These are phyloP conservation scores for Curvularia lunata DNA, from an alignment of 2,329 filamentous ascomycete genomes.

Conservation along the genomic window DNA sequence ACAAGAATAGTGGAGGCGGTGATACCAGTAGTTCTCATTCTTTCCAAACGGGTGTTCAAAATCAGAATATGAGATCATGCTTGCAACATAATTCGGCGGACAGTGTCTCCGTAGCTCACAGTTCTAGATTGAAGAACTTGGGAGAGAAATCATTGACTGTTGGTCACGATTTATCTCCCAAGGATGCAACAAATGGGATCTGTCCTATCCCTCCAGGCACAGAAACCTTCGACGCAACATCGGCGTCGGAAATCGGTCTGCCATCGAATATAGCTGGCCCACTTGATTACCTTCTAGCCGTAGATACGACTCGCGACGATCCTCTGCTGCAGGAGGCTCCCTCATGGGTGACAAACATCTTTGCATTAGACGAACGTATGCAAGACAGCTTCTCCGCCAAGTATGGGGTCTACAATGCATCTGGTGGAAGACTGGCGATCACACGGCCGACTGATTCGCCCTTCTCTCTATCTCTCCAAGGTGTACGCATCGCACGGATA, in stretches of 20 bases:
- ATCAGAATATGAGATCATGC: background rate
- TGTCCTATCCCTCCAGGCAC: background rate
- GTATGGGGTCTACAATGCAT: background rate
- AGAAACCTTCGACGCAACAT: background rate
- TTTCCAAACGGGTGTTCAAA: background rate
- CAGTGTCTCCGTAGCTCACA: background rate
- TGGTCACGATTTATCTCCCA: background rate
- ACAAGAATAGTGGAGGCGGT: background rate
- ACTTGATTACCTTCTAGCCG: background rate
- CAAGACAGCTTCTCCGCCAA: background rate
- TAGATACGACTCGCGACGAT: background rate
- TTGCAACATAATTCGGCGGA: background rate
- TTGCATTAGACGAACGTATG: background rate
- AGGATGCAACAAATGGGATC: background rate
- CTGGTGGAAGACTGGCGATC: background rate
- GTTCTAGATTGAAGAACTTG: background rate
- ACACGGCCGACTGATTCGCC: background rate
- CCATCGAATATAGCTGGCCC: background rate
- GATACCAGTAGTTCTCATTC: background rate
- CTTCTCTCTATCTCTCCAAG: background rate
- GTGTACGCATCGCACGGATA: background rate
- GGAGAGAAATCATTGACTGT: background rate
- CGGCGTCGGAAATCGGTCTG: background rate
- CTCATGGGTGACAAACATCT: background rate
- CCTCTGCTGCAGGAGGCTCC: background rate